Percentiles rank a stretch among this genome's conserved stretches.
phyloP scores from a whole-genome alignment of 495 filamentous ascomycete species.

The Cairneyella variabilis region DNA sequence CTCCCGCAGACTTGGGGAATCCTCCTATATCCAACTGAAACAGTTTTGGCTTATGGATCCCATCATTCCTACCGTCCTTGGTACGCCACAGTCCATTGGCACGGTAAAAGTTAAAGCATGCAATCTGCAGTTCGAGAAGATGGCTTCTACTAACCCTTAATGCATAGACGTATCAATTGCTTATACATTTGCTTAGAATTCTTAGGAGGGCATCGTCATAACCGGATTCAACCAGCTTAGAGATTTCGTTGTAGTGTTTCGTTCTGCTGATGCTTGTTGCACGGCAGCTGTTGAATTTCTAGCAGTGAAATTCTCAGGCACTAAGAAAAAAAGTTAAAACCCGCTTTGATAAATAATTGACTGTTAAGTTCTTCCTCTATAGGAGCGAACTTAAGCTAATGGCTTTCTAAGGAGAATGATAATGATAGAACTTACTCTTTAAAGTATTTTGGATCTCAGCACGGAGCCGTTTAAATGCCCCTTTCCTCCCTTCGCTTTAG shows the following conservation, averaged over 20 bases:
- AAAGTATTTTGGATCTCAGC: neutral
- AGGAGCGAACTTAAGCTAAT: neutral
- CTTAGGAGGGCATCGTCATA: neutral
- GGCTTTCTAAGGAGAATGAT: neutral
- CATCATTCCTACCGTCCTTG: neutral
- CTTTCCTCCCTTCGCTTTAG: constrained; percentile 28
- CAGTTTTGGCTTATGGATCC: neutral
- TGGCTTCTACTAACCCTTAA: neutral
- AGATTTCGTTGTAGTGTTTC: neutral
- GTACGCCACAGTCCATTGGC: neutral
- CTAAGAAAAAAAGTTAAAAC: neutral
- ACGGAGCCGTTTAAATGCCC: constrained; percentile 19
- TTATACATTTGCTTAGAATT: neutral
- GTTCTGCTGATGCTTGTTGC: too few relatives aligned
- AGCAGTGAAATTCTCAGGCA: neutral
- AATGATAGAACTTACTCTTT: neutral
- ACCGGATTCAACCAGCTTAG: neutral
- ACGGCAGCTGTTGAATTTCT: neutral
- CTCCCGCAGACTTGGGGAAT: neutral
- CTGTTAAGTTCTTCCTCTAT: neutral
- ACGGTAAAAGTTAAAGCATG: neutral
- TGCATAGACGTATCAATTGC: neutral
- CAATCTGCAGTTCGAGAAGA: neutral
- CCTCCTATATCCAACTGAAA: neutral
- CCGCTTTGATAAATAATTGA: neutral